Evolutionary conservation across 2,329 filamentous ascomycete species (phyloP).

Genomic region (Calonectria pseudoturangicola): DNA sequence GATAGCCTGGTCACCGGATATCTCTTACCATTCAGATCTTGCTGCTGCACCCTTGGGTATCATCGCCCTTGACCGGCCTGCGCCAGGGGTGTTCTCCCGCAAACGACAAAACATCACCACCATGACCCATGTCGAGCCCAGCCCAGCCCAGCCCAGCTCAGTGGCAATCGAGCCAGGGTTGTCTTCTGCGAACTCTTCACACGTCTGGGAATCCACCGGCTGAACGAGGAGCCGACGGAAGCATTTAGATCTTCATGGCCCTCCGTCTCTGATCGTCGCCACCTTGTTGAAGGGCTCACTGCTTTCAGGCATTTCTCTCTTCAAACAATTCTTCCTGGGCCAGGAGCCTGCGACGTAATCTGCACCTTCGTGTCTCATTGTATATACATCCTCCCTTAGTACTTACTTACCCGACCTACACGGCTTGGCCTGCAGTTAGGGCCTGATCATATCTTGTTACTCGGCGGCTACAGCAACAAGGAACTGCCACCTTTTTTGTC

Average conservation of each 20-base stretch:
- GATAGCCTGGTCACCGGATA: conserved; percentile 20
- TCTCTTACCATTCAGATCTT: conserved; percentile 30
- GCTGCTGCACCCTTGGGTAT: conserved; percentile 35
- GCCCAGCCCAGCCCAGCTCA: not conserved
- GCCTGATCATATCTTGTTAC: conserved; percentile 27
- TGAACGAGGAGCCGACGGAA: conserved; percentile 37
- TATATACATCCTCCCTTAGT: conserved; percentile 18
- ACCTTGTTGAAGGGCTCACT: not conserved
- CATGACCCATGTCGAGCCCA: conserved; percentile 17
- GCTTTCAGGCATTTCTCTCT: conserved; percentile 23
- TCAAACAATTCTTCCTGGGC: conserved; percentile 23
- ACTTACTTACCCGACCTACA: conserved; percentile 26
- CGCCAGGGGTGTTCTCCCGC: conserved; percentile 21
- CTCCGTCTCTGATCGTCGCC: conserved; percentile 29
- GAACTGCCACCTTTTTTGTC: conserved; percentile 25
- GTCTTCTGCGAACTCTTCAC: conserved; percentile 24
- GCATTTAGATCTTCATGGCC: conserved; percentile 37
- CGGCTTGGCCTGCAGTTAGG: conserved; percentile 34
- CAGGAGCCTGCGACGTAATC: conserved; percentile 35
- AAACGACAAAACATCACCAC: conserved; percentile 30
- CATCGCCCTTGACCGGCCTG: conserved; percentile 34
- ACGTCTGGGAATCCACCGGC: conserved; percentile 39
- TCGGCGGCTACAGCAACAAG: conserved; percentile 31
- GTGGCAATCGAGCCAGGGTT: conserved; percentile 22
- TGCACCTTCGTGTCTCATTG: conserved; percentile 16